Evolutionary conservation across 129 eudicot genomes (phyloP), one percentile per base, ranked within the genome.

Genomic region (Saussurea involucrata): DNA sequence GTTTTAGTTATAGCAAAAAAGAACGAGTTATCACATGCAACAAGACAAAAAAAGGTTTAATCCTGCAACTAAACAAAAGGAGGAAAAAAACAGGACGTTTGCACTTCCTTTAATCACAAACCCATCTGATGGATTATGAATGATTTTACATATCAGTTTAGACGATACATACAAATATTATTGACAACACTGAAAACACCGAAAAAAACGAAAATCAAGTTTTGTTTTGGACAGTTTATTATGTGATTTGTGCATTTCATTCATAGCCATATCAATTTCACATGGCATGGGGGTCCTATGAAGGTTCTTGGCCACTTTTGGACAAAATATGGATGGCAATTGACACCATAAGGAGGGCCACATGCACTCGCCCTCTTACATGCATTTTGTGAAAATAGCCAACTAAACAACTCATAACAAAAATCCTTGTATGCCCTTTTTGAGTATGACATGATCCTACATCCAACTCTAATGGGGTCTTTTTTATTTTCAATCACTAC

Each of bases 381-480:
- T 66, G 75, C 80, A 74, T 67, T 74, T 80, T 80, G 61, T 73
- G 74, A 73, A 64, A 80, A 44, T 64, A 64, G 83, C 73, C 73
- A 73, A 80, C 66, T 64, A 72, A 64, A 79, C 83, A 80, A 80
- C 83, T 73, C 83, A 80, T 66, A 66, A 73, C 49, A 74, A 32
- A 74, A 75, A 79, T 79, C 83, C 78, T 79, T 79, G 73, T 79
- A 79, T 73, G 66, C 84, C 46, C 67, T 55, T 12, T 53, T 67
- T 73, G 84, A 80, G 75, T 57, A 74, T 73, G 84, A 74, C 79
- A 80, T 67, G 75, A 80, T 80, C 79, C 61, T 74, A 65, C 84
- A 73, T 80, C 84, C 80, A 34, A 74, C 79, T 74, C 44, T 17
- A 74, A 80, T 80, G 84, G 84, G 84, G 84, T 74, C 79, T 55